These are phyloP conservation scores for Nemania sp. DNA, from an alignment of 2,329 filamentous ascomycete genomes.

Conservation along the genomic window DNA sequence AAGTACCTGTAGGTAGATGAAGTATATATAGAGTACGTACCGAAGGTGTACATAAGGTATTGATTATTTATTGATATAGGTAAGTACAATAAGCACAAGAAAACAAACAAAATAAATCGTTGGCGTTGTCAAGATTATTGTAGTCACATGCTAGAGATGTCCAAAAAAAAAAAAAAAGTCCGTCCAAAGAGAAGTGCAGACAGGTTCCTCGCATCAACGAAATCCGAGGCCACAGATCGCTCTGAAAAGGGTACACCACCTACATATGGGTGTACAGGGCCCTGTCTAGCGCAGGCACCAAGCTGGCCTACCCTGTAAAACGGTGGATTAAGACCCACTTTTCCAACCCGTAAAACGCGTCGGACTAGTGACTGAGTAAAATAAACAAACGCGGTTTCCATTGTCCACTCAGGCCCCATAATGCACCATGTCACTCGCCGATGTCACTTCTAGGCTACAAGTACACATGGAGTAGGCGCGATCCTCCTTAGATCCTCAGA, in stretches of 20 bases:
- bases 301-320: not conserved
- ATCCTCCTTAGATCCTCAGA: conserved; percentile 19
- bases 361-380: conserved; percentile 26
- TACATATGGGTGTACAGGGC: conserved; percentile 11
- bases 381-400: conserved; percentile 43
- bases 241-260: conserved; percentile 1
- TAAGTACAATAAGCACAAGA: conserved; percentile 11
- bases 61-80: conserved; percentile 9
- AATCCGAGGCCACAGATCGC: conserved; percentile 29
- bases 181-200: not conserved
- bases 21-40: not conserved
- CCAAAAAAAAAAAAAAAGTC: not conserved
- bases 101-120: conserved; percentile 21
- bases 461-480: conserved; percentile 35
- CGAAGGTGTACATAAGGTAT: not conserved
- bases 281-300: conserved; percentile 22
- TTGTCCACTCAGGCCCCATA: conserved; percentile 23
- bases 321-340: not conserved
- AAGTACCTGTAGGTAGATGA: not conserved
- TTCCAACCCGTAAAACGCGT: conserved; percentile 39
- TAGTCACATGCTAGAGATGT: not conserved
- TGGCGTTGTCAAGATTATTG: not conserved
- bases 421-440: conserved; percentile 23
- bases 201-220: conserved; percentile 10
- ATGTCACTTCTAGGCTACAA: conserved; percentile 35